A percentile compares a stretch with the other conserved stretches of the same genome.
These are phyloP conservation scores for Arthroderma sp. DNA, from an alignment of 2,329 filamentous ascomycete species.

Conservation along the genomic window DNA sequence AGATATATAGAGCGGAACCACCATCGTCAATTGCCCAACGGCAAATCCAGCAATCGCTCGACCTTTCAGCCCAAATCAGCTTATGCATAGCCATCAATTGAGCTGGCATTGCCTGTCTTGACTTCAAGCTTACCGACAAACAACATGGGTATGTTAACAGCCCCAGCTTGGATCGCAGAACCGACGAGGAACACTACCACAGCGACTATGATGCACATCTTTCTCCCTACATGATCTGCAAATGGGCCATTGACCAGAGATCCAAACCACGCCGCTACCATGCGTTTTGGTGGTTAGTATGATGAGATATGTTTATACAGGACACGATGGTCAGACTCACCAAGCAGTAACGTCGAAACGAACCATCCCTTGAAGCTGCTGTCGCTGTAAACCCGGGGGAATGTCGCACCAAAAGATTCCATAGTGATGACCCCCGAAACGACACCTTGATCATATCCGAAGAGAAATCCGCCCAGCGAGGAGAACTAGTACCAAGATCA, in stretches of 20 bases:
- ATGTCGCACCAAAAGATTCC: constrained; percentile 31
- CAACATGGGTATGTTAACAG: constrained; percentile 28
- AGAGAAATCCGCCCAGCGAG: constrained; percentile 33
- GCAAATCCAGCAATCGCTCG: constrained; percentile 34
- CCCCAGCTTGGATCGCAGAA: constrained; percentile 34
- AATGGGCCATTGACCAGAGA: constrained; percentile 36
- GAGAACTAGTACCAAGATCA: constrained; percentile 23
- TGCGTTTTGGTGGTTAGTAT: background rate
- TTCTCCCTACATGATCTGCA: constrained; percentile 40
- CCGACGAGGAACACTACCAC: constrained; percentile 41
- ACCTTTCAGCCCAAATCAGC: constrained; percentile 11
- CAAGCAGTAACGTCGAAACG: constrained; percentile 36
- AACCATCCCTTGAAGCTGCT: constrained; percentile 41
- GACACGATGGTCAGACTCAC: constrained; percentile 12
- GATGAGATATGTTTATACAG: background rate
- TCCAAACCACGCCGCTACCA: constrained; percentile 36
- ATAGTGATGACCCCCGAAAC: constrained; percentile 36
- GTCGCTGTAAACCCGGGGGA: constrained; percentile 31
- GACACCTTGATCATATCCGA: constrained; percentile 40
- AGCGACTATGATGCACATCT: constrained; percentile 39
- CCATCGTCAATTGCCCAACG: constrained; percentile 32
- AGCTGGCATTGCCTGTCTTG: no score
- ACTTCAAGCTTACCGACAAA: constrained; percentile 26
- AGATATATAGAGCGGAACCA: constrained; percentile 42
- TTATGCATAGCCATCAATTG: background rate